phyloP scores from a whole-genome alignment of 176 grass and related monocot genomes.

The Ensete ventricosum region DNA sequence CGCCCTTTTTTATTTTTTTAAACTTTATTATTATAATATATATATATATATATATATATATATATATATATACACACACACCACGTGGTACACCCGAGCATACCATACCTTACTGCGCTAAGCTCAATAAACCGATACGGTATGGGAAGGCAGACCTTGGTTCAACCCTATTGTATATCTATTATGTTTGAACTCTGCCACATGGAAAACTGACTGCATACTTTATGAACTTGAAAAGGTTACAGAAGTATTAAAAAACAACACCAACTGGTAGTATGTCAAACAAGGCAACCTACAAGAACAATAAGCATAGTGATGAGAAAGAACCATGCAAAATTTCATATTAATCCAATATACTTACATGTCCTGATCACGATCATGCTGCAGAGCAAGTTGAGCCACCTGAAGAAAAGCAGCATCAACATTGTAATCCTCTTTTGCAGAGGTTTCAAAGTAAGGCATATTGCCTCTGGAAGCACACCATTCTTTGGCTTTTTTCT shows the following conservation, averaged over 20 bases:
- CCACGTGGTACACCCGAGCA: too few species aligned
- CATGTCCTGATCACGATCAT: constrained; percentile 86
- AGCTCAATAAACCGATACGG: too few species aligned
- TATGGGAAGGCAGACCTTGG: too few species aligned
- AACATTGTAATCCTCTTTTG: constrained; percentile 84
- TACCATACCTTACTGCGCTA: too few species aligned
- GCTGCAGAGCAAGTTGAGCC: constrained; percentile 69
- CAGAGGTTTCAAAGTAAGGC: constrained; percentile 86
- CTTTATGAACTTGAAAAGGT: neutral
- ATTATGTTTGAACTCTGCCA: neutral
- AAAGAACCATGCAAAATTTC: neutral
- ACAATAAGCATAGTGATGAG: constrained; percentile 3
- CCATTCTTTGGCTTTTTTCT: constrained; percentile 91
- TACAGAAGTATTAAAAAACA: neutral
- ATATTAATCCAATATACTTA: constrained; percentile 30
- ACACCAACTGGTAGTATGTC: neutral
- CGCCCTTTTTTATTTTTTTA: too few species aligned
- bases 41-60: too few species aligned
- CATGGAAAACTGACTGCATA: neutral
- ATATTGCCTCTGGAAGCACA: constrained; percentile 80
- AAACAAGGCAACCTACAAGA: neutral
- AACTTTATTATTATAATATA: too few species aligned
- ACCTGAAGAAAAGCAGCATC: constrained; percentile 75
- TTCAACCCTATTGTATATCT: too few species aligned
- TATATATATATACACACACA: too few species aligned